A percentile compares a stretch with the other conserved stretches of the same genome.
phyloP scores from a whole-genome alignment of 2,329 filamentous ascomycete species.

The Hymenoscyphus scutula region DNA sequence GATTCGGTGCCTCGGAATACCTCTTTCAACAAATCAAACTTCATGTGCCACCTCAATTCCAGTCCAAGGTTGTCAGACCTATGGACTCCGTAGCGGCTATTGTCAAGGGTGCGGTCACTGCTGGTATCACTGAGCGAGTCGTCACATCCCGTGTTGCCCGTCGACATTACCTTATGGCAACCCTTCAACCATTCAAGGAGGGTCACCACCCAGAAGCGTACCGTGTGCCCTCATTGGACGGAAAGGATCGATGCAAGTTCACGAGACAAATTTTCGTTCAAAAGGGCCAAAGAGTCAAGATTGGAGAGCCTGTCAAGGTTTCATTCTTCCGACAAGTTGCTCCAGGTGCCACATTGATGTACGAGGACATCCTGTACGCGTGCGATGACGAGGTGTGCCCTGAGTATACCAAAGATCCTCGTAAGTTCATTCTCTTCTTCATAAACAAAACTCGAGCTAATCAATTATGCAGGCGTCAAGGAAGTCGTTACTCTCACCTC shows the following conservation, averaged over 20 bases:
- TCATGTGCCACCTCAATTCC: conserved; percentile 96
- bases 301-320: conserved; percentile 97
- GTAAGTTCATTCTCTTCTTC: conserved; percentile 56
- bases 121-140: conserved; percentile 94
- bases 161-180: conserved; percentile 98
- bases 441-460: conserved; percentile 28
- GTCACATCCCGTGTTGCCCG: conserved; percentile 96
- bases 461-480: conserved; percentile 74
- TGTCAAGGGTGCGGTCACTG: conserved; percentile 96
- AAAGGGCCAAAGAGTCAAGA: conserved; percentile 98
- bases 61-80: conserved; percentile 94
- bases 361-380: conserved; percentile 96
- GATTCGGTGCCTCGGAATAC: conserved; percentile 97
- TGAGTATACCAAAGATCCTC: conserved; percentile 98
- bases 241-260: conserved; percentile 98
- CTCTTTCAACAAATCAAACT: conserved; percentile 99
- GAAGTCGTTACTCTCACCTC: conserved; percentile 97
- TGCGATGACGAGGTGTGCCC: conserved; percentile 98
- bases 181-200: conserved; percentile 97
- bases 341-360: conserved; percentile 96
- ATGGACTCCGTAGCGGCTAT: conserved; percentile 99
- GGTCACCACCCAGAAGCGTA: conserved; percentile 98
- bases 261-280: conserved; percentile 98
- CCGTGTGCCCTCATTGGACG: conserved; percentile 92
- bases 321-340: conserved; percentile 98